A percentile compares a stretch with the other conserved stretches of the same genome.
Evolutionary conservation across 1,284 basidiomycete genomes (phyloP).

Genomic region (Termitomyces sp.): DNA sequence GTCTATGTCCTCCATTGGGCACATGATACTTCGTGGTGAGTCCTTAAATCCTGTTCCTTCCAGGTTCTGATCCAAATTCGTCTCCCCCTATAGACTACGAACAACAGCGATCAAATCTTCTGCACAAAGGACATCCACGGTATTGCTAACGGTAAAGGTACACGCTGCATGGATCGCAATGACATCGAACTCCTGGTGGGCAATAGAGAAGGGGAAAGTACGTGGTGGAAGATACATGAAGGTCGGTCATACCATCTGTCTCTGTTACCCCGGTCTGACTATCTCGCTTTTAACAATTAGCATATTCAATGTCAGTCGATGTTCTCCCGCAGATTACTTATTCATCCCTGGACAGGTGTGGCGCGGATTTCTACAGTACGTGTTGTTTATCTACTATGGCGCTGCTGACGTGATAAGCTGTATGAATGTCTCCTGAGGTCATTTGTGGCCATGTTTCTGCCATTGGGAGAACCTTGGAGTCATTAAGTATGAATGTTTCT

Average conservation of each 20-base stretch:
- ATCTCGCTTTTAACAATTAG: constrained; percentile 48
- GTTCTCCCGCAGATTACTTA: background rate
- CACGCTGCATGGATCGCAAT: constrained; percentile 70
- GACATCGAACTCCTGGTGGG: constrained; percentile 80
- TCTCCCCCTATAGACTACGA: constrained; percentile 71
- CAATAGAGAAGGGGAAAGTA: constrained; percentile 69
- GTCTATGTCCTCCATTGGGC: constrained; percentile 86
- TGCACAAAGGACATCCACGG: constrained; percentile 80
- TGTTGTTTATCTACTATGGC: constrained; percentile 6
- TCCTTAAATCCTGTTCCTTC: constrained; percentile 13
- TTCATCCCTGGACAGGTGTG: constrained; percentile 48
- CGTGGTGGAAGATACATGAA: constrained; percentile 92
- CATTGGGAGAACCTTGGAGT: constrained; percentile 99
- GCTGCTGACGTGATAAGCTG: constrained; percentile 7
- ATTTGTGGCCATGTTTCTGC: constrained; percentile 87
- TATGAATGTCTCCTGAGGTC: constrained; percentile 88
- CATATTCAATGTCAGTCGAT: constrained; percentile 83
- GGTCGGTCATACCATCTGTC: constrained; percentile 34
- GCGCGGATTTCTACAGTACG: constrained; percentile 88
- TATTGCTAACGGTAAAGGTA: constrained; percentile 58
- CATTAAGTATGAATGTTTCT: constrained; percentile 88
- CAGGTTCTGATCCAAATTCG: constrained; percentile 7
- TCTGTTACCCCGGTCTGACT: constrained; percentile 11
- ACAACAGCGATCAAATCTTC: constrained; percentile 82
- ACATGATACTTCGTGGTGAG: constrained; percentile 85